Percentiles rank a stretch among this genome's conserved stretches.
These are phyloP conservation scores for Ophiostoma montium DNA, from an alignment of 2,329 filamentous ascomycete species.

Conservation along the genomic window DNA sequence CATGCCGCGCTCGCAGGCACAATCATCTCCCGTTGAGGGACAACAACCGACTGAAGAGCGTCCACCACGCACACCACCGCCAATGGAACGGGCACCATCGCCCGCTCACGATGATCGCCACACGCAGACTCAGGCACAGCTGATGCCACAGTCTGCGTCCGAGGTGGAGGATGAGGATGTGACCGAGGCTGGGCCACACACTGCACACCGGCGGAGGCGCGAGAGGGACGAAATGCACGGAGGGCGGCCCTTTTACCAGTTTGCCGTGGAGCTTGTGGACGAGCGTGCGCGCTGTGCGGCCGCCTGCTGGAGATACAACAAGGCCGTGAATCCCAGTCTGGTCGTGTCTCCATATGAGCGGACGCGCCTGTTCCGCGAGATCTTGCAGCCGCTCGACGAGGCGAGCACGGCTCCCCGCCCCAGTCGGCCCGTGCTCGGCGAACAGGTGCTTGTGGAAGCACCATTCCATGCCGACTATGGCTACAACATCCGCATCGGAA, in stretches of 20 bases:
- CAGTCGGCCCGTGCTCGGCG: slow-evolving; percentile 51
- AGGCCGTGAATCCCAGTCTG: slow-evolving; percentile 58
- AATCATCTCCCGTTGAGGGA: not conserved
- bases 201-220: slow-evolving; percentile 21
- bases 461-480: slow-evolving; percentile 92
- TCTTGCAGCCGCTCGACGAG: slow-evolving; percentile 49
- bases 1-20: not conserved
- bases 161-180: not conserved
- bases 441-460: slow-evolving; percentile 64
- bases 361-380: slow-evolving; percentile 54
- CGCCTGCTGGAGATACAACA: slow-evolving; percentile 78
- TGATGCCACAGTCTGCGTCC: not conserved
- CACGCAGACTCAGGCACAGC: not conserved
- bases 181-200: slow-evolving; percentile 1
- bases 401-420: slow-evolving; percentile 41
- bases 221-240: slow-evolving; percentile 87
- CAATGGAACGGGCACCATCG: not conserved
- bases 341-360: slow-evolving; percentile 57
- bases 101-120: not conserved
- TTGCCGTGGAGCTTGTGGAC: slow-evolving; percentile 60
- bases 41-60: not conserved
- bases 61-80: not conserved
- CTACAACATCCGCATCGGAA: slow-evolving; percentile 82
- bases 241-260: slow-evolving; percentile 66
- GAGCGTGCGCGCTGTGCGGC: slow-evolving; percentile 76